Base-by-base conservation (phyloP, 176 grass and related monocot species). In the Cenchrus purpureus region DNA sequence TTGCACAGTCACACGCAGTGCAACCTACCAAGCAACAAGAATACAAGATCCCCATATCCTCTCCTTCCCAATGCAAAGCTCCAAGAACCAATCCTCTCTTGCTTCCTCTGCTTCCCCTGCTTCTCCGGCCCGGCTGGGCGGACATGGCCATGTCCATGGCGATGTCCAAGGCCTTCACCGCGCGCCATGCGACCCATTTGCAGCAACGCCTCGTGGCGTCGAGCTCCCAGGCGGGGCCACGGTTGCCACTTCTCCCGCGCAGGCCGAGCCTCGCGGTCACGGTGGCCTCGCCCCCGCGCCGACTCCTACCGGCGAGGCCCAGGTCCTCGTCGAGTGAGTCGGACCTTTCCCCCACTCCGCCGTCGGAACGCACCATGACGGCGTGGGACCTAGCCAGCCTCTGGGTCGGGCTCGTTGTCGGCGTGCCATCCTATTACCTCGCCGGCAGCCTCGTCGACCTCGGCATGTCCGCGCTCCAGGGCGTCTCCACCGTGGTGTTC, bases 361-460 rank as follows among this genome's bases (percentile, higher is more conserved):
- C 65, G 8, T 89, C 90, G 10, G 55, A 86, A 14, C 93, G 93
- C 49, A 95, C 97, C 54, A 95, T 98, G 91, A 92, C 88, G 52
- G 93, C 83, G 43, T 90, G 80, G 84, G 91, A 98, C 79, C 78
- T 98, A 42, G 91, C 97, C 22, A 95, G 93, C 83, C 91, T 95
- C 46, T 98, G 90, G 97, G 86, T 95, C 5, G 91, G 93, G 1
- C 88, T 98, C n/a, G 97, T 98, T 4, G 97, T 98, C 25, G 93
- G 93, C 31, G 97, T 98, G 45, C 97, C 93, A 59, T 87, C 97
- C 14, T 95, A 95, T 86, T 94, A 95, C 89, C 93, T 98, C 76
- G 97, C 90, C 12, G 93, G 93, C 68, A 98, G 91, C 86, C 93
- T 98, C 61, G 97, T 98, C 5, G 89, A 98, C 86, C 96, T 98